phyloP scores from a whole-genome alignment of 371 early-diverging fungal genomes.

The Rhizopus microsporus region DNA sequence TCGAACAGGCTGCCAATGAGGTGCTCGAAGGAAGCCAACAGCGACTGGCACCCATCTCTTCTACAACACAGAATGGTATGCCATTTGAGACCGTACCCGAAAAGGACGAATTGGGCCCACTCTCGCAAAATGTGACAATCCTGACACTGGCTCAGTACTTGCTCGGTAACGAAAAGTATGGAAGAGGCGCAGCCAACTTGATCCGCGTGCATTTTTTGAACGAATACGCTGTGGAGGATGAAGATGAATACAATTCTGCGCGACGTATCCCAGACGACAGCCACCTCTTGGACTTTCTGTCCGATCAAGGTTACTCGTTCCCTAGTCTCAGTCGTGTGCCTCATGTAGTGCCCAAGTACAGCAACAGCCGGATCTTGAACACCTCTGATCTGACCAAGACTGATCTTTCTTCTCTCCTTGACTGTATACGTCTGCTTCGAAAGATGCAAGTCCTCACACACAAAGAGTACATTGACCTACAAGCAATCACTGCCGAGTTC shows the following conservation, averaged over 20 bases:
- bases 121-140: slow-evolving; percentile 63
- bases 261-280: slow-evolving; percentile 54
- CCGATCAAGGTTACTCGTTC: slow-evolving; percentile 68
- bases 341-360: slow-evolving; percentile 55
- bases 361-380: slow-evolving; percentile 35
- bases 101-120: slow-evolving; percentile 35
- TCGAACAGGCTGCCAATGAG: slow-evolving; percentile 44
- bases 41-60: slow-evolving; percentile 15
- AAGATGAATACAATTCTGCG: slow-evolving; percentile 50
- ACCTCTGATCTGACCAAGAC: slow-evolving; percentile 48
- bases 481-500: slow-evolving; percentile 56
- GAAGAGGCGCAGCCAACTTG: slow-evolving; percentile 63
- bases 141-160: slow-evolving; percentile 64
- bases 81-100: slow-evolving; percentile 24
- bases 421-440: slow-evolving; percentile 58
- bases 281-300: slow-evolving; percentile 56
- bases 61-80: neutral
- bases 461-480: slow-evolving; percentile 64
- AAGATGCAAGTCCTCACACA: slow-evolving; percentile 60
- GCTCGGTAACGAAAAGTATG: slow-evolving; percentile 59
- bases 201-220: slow-evolving; percentile 60
- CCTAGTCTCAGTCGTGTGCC: slow-evolving; percentile 60
- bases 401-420: slow-evolving; percentile 56
- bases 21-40: slow-evolving; percentile 36
- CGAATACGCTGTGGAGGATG: slow-evolving; percentile 56